Conservation (phyloP, 1,284 basidiomycete genomes). For the Sporisorium graminicola region DNA sequence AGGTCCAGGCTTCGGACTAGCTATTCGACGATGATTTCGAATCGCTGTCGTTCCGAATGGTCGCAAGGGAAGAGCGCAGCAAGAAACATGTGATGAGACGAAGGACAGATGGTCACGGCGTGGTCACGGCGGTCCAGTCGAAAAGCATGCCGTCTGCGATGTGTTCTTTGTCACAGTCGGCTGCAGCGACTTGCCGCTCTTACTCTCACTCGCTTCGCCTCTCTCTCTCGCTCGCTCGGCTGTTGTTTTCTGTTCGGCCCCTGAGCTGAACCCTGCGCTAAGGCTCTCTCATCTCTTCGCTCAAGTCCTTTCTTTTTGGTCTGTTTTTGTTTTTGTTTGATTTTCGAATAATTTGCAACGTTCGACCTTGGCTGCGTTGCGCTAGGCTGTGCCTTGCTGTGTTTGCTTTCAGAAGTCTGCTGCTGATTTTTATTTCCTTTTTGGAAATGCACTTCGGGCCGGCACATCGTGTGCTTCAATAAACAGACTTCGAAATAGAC, state of each 20-base stretch:
- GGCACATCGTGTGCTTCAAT: not conserved
- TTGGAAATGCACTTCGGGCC: not conserved
- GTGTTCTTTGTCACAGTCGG: not conserved
- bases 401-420: no score
- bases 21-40: not conserved
- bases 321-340: not conserved
- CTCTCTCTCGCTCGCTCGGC: not conserved
- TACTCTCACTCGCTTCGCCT: not conserved
- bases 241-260: conserved; percentile 10
- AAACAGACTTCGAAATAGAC: no score
- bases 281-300: not conserved
- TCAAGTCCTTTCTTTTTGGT: not conserved
- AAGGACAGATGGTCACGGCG: not conserved
- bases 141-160: not conserved
- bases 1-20: no score
- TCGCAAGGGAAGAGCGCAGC: not conserved
- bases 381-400: no score
- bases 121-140: conserved; percentile 3
- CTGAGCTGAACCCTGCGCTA: conserved; percentile 29
- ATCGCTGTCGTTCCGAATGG: not conserved
- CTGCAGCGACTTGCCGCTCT: conserved; percentile 7
- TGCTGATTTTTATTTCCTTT: not conserved
- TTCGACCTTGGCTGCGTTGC: no score
- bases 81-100: not conserved
- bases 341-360: no score